Conservation (phyloP, 2,329 filamentous ascomycete genomes). For the Trichoderma endophyticum region DNA sequence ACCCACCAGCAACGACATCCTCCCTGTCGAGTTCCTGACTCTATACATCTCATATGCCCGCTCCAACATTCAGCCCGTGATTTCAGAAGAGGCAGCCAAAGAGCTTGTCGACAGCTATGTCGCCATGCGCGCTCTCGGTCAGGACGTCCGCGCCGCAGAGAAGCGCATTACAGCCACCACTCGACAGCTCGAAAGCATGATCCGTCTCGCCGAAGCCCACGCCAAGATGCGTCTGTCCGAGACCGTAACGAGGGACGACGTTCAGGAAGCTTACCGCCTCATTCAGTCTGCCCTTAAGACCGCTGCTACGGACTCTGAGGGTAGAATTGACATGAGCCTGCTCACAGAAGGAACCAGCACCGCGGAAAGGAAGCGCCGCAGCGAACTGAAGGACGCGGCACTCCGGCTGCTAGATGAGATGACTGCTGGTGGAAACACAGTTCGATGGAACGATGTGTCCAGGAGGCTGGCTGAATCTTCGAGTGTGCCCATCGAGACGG, state of each 20-base stretch:
- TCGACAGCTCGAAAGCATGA: conserved; percentile 96
- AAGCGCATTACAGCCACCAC: conserved; percentile 98
- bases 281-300: conserved; percentile 96
- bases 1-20: conserved; percentile 67
- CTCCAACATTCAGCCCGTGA: conserved; percentile 74
- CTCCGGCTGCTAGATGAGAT: conserved; percentile 77
- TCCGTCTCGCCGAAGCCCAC: conserved; percentile 91
- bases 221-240: conserved; percentile 90
- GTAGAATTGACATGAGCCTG: conserved; percentile 94
- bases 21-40: conserved; percentile 93
- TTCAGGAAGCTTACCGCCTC: conserved; percentile 83
- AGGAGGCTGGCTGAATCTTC: conserved; percentile 69
- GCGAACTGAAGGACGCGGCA: conserved; percentile 80
- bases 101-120: conserved; percentile 87
- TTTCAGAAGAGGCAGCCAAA: conserved; percentile 75
- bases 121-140: conserved; percentile 89
- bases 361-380: conserved; percentile 76
- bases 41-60: conserved; percentile 97
- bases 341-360: conserved; percentile 91
- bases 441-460: conserved; percentile 75
- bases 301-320: conserved; percentile 88
- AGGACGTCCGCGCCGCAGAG: conserved; percentile 81
- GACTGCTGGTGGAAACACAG: conserved; percentile 62
- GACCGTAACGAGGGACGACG: conserved; percentile 76
- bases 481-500: conserved; percentile 67